These are phyloP conservation scores for Bryum argenteum DNA, from an alignment of 225 moss, liverwort and hornwort genomes.

Conservation along the genomic window DNA sequence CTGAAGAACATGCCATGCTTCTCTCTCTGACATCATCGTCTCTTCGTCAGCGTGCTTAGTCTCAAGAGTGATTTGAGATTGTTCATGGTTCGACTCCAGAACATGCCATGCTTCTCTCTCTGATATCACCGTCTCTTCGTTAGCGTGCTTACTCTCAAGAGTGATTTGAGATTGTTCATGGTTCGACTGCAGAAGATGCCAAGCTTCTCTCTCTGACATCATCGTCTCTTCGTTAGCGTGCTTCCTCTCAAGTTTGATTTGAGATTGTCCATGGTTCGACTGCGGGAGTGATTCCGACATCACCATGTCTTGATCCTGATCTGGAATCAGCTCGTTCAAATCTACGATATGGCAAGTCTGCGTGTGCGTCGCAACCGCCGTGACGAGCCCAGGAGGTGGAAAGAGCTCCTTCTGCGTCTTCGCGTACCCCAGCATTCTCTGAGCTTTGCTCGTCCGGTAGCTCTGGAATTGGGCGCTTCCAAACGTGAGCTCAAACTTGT, in stretches of 20 bases:
- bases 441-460: conserved; percentile 22
- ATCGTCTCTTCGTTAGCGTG: neutral
- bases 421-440: conserved; percentile 29
- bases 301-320: conserved; percentile 5
- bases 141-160: neutral
- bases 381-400: neutral
- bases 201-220: neutral
- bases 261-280: neutral
- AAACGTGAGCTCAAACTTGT: conserved; percentile 31
- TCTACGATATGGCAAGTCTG: conserved; percentile 6
- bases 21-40: neutral
- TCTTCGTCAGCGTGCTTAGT: neutral
- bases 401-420: conserved; percentile 18
- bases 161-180: conserved; percentile 1
- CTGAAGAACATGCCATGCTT: neutral
- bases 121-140: too few relatives aligned
- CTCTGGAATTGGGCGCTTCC: conserved; percentile 36
- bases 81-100: too few relatives aligned
- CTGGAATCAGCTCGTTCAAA: neutral
- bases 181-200: neutral
- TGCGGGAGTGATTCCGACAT: neutral
- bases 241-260: neutral
- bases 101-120: too few relatives aligned
- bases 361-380: neutral
- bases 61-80: too few relatives aligned